phyloP scores from a whole-genome alignment of 83 land plant genomes.

The Thuja plicata region DNA sequence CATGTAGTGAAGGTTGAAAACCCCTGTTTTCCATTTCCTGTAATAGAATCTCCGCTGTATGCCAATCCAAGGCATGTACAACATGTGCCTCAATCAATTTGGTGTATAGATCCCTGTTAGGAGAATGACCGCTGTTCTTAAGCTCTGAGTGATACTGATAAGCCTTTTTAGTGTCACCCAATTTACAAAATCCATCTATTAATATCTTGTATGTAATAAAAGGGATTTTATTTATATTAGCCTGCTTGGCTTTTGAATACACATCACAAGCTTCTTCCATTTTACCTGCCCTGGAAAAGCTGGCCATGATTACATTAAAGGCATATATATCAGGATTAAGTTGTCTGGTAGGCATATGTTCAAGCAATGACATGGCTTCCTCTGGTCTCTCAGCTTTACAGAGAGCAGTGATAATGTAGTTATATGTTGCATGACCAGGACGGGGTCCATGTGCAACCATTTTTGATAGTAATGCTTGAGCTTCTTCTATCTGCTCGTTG shows the following conservation, averaged over 20 bases:
- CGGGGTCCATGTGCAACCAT: background rate
- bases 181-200: conserved; percentile 5
- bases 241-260: background rate
- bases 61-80: background rate
- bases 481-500: background rate
- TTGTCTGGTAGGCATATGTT: conserved; percentile 1
- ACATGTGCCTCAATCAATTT: background rate
- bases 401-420: background rate
- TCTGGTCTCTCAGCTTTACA: background rate
- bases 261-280: background rate
- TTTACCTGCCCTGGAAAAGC: conserved; percentile 10
- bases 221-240: background rate
- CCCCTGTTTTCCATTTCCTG: background rate
- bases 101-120: background rate
- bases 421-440: conserved; percentile 1
- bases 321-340: conserved; percentile 2
- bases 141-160: background rate
- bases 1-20: background rate
- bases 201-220: background rate
- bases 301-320: background rate
- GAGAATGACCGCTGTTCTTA: background rate
- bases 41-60: background rate
- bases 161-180: background rate
- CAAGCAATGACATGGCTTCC: background rate
- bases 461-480: background rate